Conservation (phyloP, 2,329 filamentous ascomycete species). For the Talaromyces islandicus region DNA sequence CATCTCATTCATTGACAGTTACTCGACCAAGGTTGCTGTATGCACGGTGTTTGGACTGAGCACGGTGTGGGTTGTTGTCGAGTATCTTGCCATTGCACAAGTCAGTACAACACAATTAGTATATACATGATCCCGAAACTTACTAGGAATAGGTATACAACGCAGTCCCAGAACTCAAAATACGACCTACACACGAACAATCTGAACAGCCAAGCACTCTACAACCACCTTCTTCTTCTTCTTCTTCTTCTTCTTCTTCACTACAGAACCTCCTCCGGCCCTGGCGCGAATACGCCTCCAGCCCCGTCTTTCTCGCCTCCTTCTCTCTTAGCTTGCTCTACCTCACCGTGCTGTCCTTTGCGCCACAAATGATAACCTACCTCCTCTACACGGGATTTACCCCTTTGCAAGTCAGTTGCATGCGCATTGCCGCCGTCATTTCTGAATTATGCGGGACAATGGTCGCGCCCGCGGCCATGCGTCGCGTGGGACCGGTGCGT, state of each 20-base stretch:
- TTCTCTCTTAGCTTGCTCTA: slow-evolving; percentile 48
- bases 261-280: slow-evolving; percentile 10
- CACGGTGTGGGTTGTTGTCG: slow-evolving; percentile 30
- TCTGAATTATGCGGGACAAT: slow-evolving; percentile 52
- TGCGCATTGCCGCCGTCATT: slow-evolving; percentile 42
- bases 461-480: slow-evolving; percentile 46
- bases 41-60: slow-evolving; percentile 43
- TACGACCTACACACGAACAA: background rate
- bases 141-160: slow-evolving; percentile 14
- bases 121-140: too few species aligned
- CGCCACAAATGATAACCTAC: slow-evolving; percentile 52
- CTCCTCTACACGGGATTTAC: slow-evolving; percentile 46
- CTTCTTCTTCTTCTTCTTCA: too few species aligned
- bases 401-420: slow-evolving; percentile 42
- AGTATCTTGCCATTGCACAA: slow-evolving; percentile 36
- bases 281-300: slow-evolving; percentile 23
- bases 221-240: too few species aligned
- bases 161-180: slow-evolving; percentile 16
- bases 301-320: slow-evolving; percentile 38
- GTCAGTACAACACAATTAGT: too few species aligned
- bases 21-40: slow-evolving; percentile 41
- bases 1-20: slow-evolving; percentile 43
- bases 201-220: too few species aligned
- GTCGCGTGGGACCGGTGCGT: slow-evolving; percentile 53
- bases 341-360: slow-evolving; percentile 51